Conservation (phyloP, 345 rosid species). For the Trapa bicornis region DNA sequence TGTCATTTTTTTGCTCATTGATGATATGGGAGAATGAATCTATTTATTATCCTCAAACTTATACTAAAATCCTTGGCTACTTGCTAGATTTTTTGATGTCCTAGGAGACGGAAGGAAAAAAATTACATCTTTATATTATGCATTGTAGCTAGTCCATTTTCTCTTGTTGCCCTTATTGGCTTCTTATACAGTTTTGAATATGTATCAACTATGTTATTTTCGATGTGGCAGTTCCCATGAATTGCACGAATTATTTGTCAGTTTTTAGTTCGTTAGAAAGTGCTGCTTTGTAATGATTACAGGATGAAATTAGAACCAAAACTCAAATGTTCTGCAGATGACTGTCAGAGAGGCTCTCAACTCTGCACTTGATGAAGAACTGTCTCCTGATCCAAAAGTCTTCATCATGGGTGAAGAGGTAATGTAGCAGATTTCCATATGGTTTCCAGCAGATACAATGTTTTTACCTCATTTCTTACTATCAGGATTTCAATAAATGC, state of each 20-base stretch:
- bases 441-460: not conserved
- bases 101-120: not conserved
- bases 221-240: not conserved
- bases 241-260: not conserved
- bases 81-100: not conserved
- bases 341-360: constrained; percentile 79
- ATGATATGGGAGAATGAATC: no score
- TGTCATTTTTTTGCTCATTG: no score
- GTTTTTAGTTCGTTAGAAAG: not conserved
- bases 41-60: not conserved
- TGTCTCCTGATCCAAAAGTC: constrained; percentile 96
- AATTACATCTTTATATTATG: not conserved
- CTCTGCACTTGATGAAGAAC: constrained; percentile 95
- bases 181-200: not conserved
- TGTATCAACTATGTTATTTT: not conserved
- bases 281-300: not conserved
- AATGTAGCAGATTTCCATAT: not conserved
- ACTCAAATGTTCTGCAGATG: constrained; percentile 35
- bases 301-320: not conserved
- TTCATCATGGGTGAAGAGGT: constrained; percentile 99
- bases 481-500: constrained; percentile 15
- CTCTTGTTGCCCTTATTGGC: not conserved
- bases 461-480: constrained; percentile 6
- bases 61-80: not conserved
- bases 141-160: not conserved